These are phyloP conservation scores for Sporothrix brunneoviolacea DNA, from an alignment of 2,329 filamentous ascomycete species.

Conservation along the genomic window DNA sequence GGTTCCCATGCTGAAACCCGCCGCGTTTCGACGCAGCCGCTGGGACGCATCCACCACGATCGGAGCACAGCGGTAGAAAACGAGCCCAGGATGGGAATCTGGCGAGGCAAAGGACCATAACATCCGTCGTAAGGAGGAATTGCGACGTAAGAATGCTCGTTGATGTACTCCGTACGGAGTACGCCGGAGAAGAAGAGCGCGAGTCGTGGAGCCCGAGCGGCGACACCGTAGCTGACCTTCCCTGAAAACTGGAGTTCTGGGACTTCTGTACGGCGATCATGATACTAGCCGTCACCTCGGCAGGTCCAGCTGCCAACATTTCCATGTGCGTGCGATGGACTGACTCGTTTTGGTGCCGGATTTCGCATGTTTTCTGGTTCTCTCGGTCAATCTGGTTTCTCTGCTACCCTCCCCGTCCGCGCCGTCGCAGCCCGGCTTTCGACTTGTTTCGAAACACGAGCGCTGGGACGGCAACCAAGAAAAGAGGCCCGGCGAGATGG, in stretches of 20 bases:
- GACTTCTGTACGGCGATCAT: not conserved
- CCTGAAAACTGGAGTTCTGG: not conserved
- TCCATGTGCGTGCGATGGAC: too few species aligned
- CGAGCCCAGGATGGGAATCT: not conserved
- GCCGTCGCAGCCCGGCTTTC: not conserved
- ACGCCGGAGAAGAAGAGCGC: not conserved
- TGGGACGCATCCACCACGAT: constrained; percentile 3
- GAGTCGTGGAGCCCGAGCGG: not conserved
- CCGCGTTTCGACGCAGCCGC: constrained; percentile 12
- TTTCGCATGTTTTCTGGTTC: too few species aligned
- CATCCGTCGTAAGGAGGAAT: too few species aligned
- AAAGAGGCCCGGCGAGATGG: not conserved
- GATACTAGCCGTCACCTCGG: too few species aligned
- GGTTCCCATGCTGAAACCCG: constrained; percentile 10
- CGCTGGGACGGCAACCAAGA: not conserved
- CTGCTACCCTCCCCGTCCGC: too few species aligned
- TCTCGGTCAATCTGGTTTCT: too few species aligned
- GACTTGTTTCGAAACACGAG: not conserved
- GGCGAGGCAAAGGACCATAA: too few species aligned
- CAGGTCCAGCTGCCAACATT: too few species aligned
- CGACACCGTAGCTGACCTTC: too few species aligned
- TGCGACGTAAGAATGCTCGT: too few species aligned
- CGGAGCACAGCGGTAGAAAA: not conserved
- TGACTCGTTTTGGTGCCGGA: too few species aligned
- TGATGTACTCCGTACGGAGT: too few species aligned